phyloP scores from a whole-genome alignment of 306 rosid genomes.

The Prunus persica region Prunus_persica_NCBIv2 NC_034009.1:44239001-44239500 shows the following conservation, averaged over 20 bases:
- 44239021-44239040: constrained; percentile 13
- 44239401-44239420: not conserved
- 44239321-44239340: not conserved
- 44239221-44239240: not conserved
- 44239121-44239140: not conserved
- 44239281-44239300: not conserved
- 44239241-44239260: not conserved
- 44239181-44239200: not conserved
- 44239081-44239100: not conserved
- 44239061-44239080: constrained; percentile 4
- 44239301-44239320: not conserved
- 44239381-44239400: not conserved
- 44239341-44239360: not conserved
- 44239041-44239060: not conserved
- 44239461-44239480: not conserved
- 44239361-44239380: not conserved
- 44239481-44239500: not conserved
- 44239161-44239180: not conserved
- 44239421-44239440: not conserved
- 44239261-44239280: not conserved
- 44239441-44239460: not conserved
- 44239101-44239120: not conserved
- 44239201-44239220: not conserved
- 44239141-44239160: not conserved
- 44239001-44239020: not conserved